phyloP scores from a whole-genome alignment of 108 stramenopile species.

The Conticribra guillardii region DNA sequence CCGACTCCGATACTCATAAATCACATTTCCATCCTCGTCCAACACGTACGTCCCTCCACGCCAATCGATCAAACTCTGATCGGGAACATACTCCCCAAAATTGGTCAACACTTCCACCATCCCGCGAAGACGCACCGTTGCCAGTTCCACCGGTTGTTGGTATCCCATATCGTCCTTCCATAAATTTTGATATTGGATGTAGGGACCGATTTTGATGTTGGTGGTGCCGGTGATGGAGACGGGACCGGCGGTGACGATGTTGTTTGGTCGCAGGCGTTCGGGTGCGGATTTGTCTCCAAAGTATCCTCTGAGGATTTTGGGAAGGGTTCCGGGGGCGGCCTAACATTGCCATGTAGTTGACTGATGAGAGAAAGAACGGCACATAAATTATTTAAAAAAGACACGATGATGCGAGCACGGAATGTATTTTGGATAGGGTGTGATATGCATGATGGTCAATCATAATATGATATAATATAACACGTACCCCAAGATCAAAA shows the following conservation, averaged over 20 bases:
- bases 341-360: conserved; percentile 84
- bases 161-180: conserved; percentile 61
- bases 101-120: conserved; percentile 78
- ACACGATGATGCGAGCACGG: too few species aligned
- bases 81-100: conserved; percentile 62
- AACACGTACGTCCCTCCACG: conserved; percentile 75
- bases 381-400: too few species aligned
- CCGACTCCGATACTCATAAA: conserved; percentile 57
- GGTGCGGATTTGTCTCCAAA: conserved; percentile 70
- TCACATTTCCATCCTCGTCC: conserved; percentile 41
- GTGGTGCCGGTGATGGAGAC: conserved; percentile 33
- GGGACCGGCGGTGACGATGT: conserved; percentile 50
- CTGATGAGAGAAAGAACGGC: too few species aligned
- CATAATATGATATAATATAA: too few species aligned
- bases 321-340: conserved; percentile 65
- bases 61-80: conserved; percentile 45
- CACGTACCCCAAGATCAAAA: too few species aligned
- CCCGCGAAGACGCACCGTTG: conserved; percentile 65
- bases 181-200: conserved; percentile 29
- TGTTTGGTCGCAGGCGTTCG: conserved; percentile 61
- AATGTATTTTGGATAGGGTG: too few species aligned
- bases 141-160: conserved; percentile 75
- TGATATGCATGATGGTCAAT: too few species aligned
- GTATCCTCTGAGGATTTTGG: conserved; percentile 72
- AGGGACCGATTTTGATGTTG: conserved; percentile 18